phyloP scores from a whole-genome alignment of 306 rosid genomes.

The Gillenia trifoliata region DNA sequence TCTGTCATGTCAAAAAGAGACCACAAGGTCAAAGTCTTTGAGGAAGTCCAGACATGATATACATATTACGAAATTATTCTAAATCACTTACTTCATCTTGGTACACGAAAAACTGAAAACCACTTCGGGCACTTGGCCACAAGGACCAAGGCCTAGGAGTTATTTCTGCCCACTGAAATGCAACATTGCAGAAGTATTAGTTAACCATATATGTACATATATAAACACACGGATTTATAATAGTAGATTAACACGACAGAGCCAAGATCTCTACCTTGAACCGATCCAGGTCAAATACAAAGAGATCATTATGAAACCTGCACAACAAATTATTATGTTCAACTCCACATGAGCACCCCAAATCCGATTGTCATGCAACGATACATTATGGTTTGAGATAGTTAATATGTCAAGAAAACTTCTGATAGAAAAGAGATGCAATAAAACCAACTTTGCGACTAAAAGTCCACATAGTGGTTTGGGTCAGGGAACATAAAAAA shows the following conservation, averaged over 20 bases:
- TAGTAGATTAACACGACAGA: constrained; percentile 6
- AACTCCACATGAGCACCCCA: neutral
- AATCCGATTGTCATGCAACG: neutral
- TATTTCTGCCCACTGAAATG: constrained; percentile 91
- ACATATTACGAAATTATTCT: neutral
- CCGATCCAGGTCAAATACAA: constrained; percentile 90
- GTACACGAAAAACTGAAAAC: constrained; percentile 85
- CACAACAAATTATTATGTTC: constrained; percentile 18
- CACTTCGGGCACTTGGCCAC: constrained; percentile 98
- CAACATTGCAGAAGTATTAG: constrained; percentile 20
- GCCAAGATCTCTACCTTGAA: constrained; percentile 60
- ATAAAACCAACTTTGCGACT: neutral
- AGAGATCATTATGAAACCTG: constrained; percentile 91
- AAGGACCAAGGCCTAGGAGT: constrained; percentile 89
- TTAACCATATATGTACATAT: neutral
- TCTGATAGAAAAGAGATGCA: neutral
- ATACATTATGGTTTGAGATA: neutral
- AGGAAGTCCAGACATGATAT: neutral
- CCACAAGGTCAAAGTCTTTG: neutral
- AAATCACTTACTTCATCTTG: constrained; percentile 81
- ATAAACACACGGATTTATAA: neutral
- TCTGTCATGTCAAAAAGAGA: constrained; percentile 44
- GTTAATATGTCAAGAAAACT: neutral
- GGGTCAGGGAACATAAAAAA: neutral
- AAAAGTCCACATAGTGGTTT: neutral